Evolutionary conservation across 768 basidiomycete genomes (phyloP).

Genomic region (Galerina sulciceps): DNA sequence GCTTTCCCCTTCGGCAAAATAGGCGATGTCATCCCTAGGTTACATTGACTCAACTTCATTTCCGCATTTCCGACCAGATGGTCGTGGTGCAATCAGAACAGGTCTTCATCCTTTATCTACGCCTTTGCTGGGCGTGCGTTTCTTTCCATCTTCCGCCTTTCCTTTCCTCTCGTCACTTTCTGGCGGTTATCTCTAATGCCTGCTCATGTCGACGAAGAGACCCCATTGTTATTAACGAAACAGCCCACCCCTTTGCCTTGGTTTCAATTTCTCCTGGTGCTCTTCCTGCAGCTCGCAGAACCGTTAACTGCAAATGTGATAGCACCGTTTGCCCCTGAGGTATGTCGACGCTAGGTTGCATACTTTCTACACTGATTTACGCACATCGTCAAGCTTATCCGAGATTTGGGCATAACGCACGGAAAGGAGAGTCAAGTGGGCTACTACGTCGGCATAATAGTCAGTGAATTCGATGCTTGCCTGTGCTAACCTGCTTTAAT

Average conservation of each 20-base stretch:
- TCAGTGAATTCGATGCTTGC: conserved; percentile 23
- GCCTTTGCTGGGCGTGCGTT: conserved; percentile 28
- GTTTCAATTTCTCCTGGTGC: conserved; percentile 69
- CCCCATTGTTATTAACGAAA: conserved; percentile 53
- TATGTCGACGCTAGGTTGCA: conserved; percentile 26
- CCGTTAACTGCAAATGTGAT: conserved; percentile 80
- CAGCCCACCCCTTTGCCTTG: conserved; percentile 64
- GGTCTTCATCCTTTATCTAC: not conserved
- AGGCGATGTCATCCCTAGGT: no score
- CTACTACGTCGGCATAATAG: conserved; percentile 80
- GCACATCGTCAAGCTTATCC: conserved; percentile 50
- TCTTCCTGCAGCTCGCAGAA: conserved; percentile 78
- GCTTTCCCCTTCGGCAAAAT: not conserved
- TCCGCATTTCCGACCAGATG: no score
- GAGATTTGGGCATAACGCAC: conserved; percentile 68
- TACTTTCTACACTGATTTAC: not conserved
- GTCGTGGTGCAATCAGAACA: no score
- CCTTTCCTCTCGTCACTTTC: conserved; percentile 65
- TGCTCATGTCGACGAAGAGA: conserved; percentile 57
- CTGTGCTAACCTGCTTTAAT: not conserved
- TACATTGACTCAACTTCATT: no score
- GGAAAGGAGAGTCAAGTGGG: conserved; percentile 75
- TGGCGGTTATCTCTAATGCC: conserved; percentile 6
- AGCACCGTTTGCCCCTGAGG: conserved; percentile 79
- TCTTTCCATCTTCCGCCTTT: conserved; percentile 76